These are phyloP conservation scores for Colletotrichum gigasporum DNA, from an alignment of 2,329 filamentous ascomycete species.

Conservation along the genomic window DNA sequence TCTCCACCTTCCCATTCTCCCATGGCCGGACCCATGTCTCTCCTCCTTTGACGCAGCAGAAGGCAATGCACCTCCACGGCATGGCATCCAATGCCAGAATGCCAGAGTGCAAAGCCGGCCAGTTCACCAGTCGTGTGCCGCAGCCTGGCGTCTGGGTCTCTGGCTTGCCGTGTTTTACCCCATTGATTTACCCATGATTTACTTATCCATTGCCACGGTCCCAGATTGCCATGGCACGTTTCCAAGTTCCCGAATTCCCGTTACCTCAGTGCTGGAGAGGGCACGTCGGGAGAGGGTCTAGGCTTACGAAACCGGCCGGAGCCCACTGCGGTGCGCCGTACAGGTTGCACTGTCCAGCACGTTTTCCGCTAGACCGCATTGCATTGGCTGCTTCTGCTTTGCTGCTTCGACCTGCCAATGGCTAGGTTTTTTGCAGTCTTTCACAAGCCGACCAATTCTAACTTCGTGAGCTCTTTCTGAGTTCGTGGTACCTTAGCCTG, in stretches of 20 bases:
- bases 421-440: neutral
- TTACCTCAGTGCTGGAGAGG: neutral
- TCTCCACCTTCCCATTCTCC: slow-evolving; percentile 14
- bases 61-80: slow-evolving; percentile 9
- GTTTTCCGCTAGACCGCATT: slow-evolving; percentile 12
- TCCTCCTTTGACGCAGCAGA: neutral
- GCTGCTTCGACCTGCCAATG: neutral
- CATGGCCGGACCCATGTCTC: neutral
- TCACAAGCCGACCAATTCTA: neutral
- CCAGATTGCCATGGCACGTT: neutral
- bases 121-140: too few species aligned
- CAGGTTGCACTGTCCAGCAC: slow-evolving; percentile 23
- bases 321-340: neutral
- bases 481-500: neutral
- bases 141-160: slow-evolving; percentile 1
- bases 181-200: neutral
- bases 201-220: neutral
- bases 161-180: neutral
- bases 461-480: neutral
- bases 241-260: neutral
- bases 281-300: neutral
- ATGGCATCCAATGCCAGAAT: slow-evolving; percentile 13
- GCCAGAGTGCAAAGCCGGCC: too few species aligned
- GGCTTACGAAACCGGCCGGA: slow-evolving; percentile 25
- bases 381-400: slow-evolving; percentile 11